These are phyloP conservation scores for Umbilicaria muhlenbergii DNA, from an alignment of 495 filamentous ascomycete species.

Conservation along the genomic window DNA sequence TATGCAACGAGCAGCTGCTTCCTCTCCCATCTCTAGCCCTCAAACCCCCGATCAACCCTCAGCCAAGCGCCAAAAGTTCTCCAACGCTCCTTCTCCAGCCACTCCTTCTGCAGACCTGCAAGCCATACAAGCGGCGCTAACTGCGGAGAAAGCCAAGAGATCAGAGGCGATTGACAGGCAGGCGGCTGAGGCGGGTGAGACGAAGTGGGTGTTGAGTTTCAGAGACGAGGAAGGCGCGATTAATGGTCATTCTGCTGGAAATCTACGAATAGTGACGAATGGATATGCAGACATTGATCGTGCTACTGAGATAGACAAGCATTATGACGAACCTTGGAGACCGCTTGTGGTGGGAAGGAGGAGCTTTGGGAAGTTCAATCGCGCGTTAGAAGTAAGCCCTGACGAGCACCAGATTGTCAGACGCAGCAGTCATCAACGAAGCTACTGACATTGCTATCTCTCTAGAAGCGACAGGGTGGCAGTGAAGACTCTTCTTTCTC, in stretches of 20 bases:
- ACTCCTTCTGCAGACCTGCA: constrained; percentile 19
- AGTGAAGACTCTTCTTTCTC: not conserved
- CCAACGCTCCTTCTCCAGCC: not conserved
- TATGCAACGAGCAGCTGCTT: constrained; percentile 81
- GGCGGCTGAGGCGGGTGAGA: constrained; percentile 65
- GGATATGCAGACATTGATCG: constrained; percentile 10
- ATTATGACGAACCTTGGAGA: constrained; percentile 8
- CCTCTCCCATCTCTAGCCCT: constrained; percentile 22
- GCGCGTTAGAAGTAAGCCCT: constrained; percentile 15
- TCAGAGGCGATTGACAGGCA: constrained; percentile 52
- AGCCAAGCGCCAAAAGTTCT: constrained; percentile 38
- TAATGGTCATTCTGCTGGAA: not conserved
- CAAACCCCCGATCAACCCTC: constrained; percentile 16
- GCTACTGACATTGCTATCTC: not conserved
- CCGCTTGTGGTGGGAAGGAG: constrained; percentile 22
- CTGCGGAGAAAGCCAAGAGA: constrained; percentile 60
- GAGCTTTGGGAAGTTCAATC: constrained; percentile 28
- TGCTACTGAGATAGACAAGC: not conserved
- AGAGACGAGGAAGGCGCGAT: not conserved
- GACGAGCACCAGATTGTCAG: too few species aligned
- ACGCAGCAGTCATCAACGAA: too few species aligned
- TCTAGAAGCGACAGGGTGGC: constrained; percentile 6
- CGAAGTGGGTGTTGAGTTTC: constrained; percentile 60
- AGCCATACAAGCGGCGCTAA: constrained; percentile 50
- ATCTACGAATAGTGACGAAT: constrained; percentile 4